Evolutionary conservation across 2,329 filamentous ascomycete species (phyloP).

Genomic region (Aureobasidium sp.): DNA sequence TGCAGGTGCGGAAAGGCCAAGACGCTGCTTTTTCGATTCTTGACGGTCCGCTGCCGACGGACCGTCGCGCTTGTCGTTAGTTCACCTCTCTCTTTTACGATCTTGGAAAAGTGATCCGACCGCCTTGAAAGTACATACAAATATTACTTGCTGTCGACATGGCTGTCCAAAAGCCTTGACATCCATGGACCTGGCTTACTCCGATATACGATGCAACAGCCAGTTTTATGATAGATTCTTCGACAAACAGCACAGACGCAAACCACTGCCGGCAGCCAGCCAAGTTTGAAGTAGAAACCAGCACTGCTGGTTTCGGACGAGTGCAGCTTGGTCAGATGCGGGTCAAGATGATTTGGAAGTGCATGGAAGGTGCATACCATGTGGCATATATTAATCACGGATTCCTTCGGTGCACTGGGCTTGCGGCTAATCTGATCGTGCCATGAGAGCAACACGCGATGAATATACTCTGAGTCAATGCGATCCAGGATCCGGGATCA

Average conservation of each 20-base stretch:
- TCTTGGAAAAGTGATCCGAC: background rate
- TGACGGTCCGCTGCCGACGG: background rate
- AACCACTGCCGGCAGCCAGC: background rate
- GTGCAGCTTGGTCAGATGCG: background rate
- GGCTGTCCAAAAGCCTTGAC: too few relatives aligned
- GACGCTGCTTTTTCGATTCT: background rate
- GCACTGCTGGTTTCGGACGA: background rate
- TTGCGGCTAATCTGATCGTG: background rate
- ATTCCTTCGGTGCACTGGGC: background rate
- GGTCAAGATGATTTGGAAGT: background rate
- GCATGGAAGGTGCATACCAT: background rate
- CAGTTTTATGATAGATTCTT: background rate
- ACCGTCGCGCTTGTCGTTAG: background rate
- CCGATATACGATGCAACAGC: background rate
- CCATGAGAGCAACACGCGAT: background rate
- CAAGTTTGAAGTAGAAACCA: background rate
- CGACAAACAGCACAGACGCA: background rate
- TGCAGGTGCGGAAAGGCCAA: background rate
- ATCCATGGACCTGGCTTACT: background rate
- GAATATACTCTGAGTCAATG: background rate
- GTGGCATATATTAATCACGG: background rate
- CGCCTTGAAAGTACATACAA: background rate
- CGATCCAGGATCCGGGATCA: background rate
- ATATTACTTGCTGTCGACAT: background rate
- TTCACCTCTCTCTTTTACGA: background rate